Conservation (phyloP, 257 asterid genomes). For the Orobanche coerulescens region DNA sequence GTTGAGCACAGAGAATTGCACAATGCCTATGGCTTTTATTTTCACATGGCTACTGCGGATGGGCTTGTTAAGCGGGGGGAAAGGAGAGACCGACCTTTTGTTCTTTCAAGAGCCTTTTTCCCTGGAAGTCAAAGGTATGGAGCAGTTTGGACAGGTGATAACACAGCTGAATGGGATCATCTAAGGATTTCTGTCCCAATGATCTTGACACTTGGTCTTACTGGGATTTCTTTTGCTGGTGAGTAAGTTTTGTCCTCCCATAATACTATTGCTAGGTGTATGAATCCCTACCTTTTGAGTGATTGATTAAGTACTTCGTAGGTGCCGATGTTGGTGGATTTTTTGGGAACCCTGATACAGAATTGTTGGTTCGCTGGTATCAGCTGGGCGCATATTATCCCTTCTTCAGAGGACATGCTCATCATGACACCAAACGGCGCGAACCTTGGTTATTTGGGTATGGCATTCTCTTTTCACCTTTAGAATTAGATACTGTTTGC, state of each 20-base stretch:
- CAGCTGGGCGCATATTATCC: slow-evolving; percentile 98
- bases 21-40: slow-evolving; percentile 91
- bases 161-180: slow-evolving; percentile 96
- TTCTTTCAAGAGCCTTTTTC: slow-evolving; percentile 85
- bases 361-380: slow-evolving; percentile 94
- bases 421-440: slow-evolving; percentile 94
- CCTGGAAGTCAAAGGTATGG: slow-evolving; percentile 95
- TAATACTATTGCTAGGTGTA: neutral
- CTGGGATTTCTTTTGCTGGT: slow-evolving; percentile 90
- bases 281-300: slow-evolving; percentile 10
- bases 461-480: slow-evolving; percentile 25
- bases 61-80: slow-evolving; percentile 83
- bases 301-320: slow-evolving; percentile 23
- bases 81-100: slow-evolving; percentile 89
- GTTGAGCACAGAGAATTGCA: slow-evolving; percentile 91
- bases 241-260: slow-evolving; percentile 25
- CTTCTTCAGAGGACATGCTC: slow-evolving; percentile 96
- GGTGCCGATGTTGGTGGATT: slow-evolving; percentile 99
- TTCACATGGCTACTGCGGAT: slow-evolving; percentile 91
- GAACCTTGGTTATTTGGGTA: slow-evolving; percentile 99
- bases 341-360: slow-evolving; percentile 92
- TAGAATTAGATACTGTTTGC: neutral
- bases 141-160: slow-evolving; percentile 98
- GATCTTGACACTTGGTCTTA: slow-evolving; percentile 85
- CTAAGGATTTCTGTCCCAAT: slow-evolving; percentile 86